These are phyloP conservation scores for Fagopyrum esculentum DNA, from an alignment of 148 eudicot genomes.

Conservation along the genomic window DNA sequence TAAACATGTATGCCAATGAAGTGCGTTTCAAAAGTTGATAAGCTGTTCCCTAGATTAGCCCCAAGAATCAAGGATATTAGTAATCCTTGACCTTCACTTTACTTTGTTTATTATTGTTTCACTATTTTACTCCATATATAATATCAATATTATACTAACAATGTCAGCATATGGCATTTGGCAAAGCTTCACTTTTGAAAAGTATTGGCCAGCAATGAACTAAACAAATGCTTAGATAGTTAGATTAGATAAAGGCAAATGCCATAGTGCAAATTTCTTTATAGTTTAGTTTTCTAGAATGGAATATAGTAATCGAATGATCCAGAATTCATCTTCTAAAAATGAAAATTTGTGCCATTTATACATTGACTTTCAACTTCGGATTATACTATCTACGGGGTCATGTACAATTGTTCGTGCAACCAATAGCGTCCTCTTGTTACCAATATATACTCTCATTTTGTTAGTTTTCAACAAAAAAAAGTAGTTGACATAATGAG, in stretches of 20 bases:
- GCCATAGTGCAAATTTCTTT: neutral
- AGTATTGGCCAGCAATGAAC: neutral
- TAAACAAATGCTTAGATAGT: neutral
- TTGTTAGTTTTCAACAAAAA: neutral
- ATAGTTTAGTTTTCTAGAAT: neutral
- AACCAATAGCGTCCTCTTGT: neutral
- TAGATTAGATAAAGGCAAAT: neutral
- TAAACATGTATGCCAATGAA: neutral
- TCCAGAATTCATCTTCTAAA: neutral
- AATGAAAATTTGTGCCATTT: constrained; percentile 1
- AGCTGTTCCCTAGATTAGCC: neutral
- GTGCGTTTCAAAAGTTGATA: neutral
- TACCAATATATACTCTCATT: neutral
- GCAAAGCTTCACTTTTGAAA: no score
- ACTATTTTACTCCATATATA: no score
- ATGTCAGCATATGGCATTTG: no score
- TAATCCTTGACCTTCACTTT: no score
- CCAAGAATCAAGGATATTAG: neutral
- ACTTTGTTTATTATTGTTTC: no score
- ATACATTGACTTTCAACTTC: neutral
- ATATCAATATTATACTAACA: no score
- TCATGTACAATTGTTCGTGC: neutral
- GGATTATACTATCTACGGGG: neutral
- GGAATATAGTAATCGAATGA: neutral
- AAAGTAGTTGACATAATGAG: neutral